These are phyloP conservation scores for Phaeosphaeria sp. DNA, from an alignment of 2,329 filamentous ascomycete genomes.

Conservation along the genomic window DNA sequence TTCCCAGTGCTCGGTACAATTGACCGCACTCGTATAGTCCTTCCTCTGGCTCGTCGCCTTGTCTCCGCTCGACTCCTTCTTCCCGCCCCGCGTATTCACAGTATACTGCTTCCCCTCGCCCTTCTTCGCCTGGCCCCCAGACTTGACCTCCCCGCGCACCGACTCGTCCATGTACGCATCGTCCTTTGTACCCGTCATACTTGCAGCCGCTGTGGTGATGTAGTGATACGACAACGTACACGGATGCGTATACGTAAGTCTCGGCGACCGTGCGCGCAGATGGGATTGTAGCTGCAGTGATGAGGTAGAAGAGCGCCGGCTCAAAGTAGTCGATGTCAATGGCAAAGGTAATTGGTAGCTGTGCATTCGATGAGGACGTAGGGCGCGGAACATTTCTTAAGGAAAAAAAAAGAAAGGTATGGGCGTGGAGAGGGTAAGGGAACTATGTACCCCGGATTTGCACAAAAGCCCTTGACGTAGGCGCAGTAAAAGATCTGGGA, in stretches of 20 bases:
- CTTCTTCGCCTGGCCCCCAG: neutral
- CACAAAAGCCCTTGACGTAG: too few relatives aligned
- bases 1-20: conserved; percentile 43
- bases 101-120: neutral
- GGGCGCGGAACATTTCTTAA: too few relatives aligned
- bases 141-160: neutral
- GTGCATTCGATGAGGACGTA: too few relatives aligned
- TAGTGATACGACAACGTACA: neutral
- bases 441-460: too few relatives aligned
- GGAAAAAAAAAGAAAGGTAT: too few relatives aligned
- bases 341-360: too few relatives aligned
- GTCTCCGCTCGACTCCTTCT: conserved; percentile 28
- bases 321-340: too few relatives aligned
- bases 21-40: conserved; percentile 31
- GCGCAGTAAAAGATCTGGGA: too few relatives aligned
- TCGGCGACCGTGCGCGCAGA: neutral
- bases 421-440: too few relatives aligned
- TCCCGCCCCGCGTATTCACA: conserved; percentile 33
- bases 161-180: neutral
- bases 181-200: neutral
- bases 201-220: neutral
- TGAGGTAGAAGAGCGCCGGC: too few relatives aligned
- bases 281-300: too few relatives aligned
- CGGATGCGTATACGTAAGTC: neutral
- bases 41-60: conserved; percentile 8